Percentiles rank a stretch among this genome's conserved stretches.
These are phyloP conservation scores for Capronia epimyces DNA, from an alignment of 2,329 filamentous ascomycete species.

Conservation along the genomic window DNA sequence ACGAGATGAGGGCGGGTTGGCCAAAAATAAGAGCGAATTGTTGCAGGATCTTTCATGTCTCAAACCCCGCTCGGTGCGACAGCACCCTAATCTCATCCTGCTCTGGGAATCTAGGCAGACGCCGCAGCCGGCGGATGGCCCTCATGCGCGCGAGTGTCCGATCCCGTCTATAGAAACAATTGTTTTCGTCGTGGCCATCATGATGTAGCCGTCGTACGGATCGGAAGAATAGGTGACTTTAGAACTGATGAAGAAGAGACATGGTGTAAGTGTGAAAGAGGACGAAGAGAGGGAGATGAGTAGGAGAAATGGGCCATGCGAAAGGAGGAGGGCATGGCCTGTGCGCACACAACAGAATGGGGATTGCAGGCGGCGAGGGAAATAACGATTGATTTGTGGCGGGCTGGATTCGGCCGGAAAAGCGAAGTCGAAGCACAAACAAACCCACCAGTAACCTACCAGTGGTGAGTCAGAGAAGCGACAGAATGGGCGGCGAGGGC, in stretches of 20 bases:
- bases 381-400: not conserved
- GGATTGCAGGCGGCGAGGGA: not conserved
- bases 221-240: not conserved
- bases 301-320: not conserved
- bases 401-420: not conserved
- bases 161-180: not conserved
- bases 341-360: not conserved
- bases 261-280: no score
- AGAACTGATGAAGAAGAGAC: not conserved
- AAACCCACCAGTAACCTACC: no score
- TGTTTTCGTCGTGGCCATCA: no score
- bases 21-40: not conserved
- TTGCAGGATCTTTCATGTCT: not conserved
- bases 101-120: not conserved
- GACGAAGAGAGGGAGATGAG: not conserved
- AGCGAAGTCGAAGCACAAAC: no score
- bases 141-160: not conserved
- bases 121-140: not conserved
- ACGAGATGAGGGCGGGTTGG: not conserved
- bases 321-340: not conserved
- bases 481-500: no score
- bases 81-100: not conserved
- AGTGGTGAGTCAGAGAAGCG: no score
- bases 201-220: no score
- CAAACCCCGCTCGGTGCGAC: constrained; percentile 1